Conservation (phyloP, 176 grass and related monocot genomes). For the Eleusine indica region DNA sequence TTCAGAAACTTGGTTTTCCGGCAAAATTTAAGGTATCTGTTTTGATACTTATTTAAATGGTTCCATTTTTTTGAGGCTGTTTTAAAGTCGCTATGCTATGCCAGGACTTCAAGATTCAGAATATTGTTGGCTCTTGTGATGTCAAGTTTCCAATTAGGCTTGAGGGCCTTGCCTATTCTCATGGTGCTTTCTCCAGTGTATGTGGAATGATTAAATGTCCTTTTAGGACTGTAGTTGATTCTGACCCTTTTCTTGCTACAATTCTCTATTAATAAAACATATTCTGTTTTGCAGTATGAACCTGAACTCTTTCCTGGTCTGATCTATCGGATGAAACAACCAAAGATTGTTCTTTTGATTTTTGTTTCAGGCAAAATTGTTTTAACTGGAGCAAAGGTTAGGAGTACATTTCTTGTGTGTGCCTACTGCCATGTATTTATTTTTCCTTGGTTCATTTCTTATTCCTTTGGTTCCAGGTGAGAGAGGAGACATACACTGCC, state of each 20-base stretch:
- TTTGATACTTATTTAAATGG: background rate
- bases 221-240: no score
- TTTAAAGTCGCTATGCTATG: no score
- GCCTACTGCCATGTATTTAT: background rate
- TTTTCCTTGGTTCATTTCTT: background rate
- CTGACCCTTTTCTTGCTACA: background rate
- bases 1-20: slow-evolving; percentile 97
- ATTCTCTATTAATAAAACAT: slow-evolving; percentile 1
- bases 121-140: slow-evolving; percentile 97
- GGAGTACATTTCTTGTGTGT: background rate
- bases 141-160: slow-evolving; percentile 95
- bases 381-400: slow-evolving; percentile 92
- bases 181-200: slow-evolving; percentile 98
- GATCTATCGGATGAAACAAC: slow-evolving; percentile 98
- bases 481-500: slow-evolving; percentile 95
- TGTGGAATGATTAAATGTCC: slow-evolving; percentile 19
- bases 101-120: slow-evolving; percentile 97
- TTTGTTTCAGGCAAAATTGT: slow-evolving; percentile 99
- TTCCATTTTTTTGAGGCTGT: no score
- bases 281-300: slow-evolving; percentile 66
- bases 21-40: slow-evolving; percentile 89
- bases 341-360: slow-evolving; percentile 96
- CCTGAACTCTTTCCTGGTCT: slow-evolving; percentile 90
- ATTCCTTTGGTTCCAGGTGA: slow-evolving; percentile 56
- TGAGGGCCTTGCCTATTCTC: slow-evolving; percentile 92